Conservation (phyloP, 75 land plant genomes). For the Selaginella moellendorffii region DNA sequence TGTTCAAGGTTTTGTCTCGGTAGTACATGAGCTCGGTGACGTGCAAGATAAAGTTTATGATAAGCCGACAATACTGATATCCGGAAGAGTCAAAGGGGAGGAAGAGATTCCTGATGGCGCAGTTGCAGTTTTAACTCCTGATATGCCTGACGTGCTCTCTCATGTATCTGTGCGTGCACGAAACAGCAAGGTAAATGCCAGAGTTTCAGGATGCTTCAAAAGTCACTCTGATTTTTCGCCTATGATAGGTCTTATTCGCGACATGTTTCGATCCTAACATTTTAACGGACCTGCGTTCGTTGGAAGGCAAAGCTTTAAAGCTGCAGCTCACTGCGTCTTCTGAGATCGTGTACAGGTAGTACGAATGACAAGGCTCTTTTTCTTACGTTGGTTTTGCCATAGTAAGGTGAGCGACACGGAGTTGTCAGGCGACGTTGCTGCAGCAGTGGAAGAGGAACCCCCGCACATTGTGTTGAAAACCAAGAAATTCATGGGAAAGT, state of each 20-base stretch:
- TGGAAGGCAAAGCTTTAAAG: constrained; percentile 43
- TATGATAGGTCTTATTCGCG: constrained; percentile 82
- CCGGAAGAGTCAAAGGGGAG: constrained; percentile 83
- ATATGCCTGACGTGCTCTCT: constrained; percentile 97
- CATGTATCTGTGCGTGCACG: constrained; percentile 99
- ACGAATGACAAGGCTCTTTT: not conserved
- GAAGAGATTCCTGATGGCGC: constrained; percentile 98
- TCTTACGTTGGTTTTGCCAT: not conserved
- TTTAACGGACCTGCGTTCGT: constrained; percentile 50
- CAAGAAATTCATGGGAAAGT: constrained; percentile 75
- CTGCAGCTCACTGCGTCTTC: constrained; percentile 50
- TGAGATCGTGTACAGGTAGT: constrained; percentile 57
- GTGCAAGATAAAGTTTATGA: constrained; percentile 76
- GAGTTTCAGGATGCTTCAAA: not conserved
- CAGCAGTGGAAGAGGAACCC: constrained; percentile 17
- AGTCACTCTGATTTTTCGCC: not conserved
- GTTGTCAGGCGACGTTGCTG: constrained; percentile 18
- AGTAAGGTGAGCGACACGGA: constrained; percentile 45
- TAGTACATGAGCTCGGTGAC: constrained; percentile 60
- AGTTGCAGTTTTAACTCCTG: constrained; percentile 90
- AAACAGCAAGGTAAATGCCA: constrained; percentile 62
- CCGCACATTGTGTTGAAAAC: constrained; percentile 44
- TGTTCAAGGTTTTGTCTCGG: constrained; percentile 62
- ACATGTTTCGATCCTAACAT: constrained; percentile 92
- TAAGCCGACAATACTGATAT: constrained; percentile 63